These are phyloP conservation scores for Fusarium sp. DNA, from an alignment of 2,329 filamentous ascomycete species.

Conservation along the genomic window DNA sequence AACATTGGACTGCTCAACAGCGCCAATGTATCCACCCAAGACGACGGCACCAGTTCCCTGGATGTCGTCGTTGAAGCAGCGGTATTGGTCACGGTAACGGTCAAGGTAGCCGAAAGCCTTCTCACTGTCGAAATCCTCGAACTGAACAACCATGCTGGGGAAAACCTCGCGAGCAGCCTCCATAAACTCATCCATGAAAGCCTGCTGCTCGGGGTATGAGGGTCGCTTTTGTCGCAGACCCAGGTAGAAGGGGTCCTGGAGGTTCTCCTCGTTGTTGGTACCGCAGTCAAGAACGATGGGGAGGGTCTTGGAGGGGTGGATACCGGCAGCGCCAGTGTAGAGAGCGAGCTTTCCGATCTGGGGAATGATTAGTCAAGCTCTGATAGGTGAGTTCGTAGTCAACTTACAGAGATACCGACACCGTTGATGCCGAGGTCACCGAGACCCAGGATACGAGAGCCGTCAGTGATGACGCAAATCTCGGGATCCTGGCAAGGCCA, in stretches of 20 bases:
- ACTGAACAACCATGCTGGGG: constrained; percentile 81
- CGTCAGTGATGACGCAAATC: constrained; percentile 97
- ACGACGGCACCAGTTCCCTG: constrained; percentile 97
- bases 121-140: constrained; percentile 95
- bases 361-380: constrained; percentile 33
- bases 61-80: constrained; percentile 99
- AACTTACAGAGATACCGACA: constrained; percentile 90
- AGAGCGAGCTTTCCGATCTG: constrained; percentile 92
- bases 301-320: constrained; percentile 86
- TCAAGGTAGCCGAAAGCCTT: constrained; percentile 93
- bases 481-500: constrained; percentile 92
- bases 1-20: constrained; percentile 85
- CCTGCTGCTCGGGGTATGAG: constrained; percentile 79
- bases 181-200: constrained; percentile 99
- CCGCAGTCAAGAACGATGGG: constrained; percentile 76
- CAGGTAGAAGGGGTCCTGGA: constrained; percentile 83
- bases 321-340: constrained; percentile 95
- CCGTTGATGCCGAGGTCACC: constrained; percentile 97
- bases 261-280: constrained; percentile 73
- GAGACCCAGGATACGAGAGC: constrained; percentile 90
- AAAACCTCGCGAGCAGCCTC: constrained; percentile 81
- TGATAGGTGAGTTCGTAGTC: neutral
- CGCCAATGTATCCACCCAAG: constrained; percentile 80
- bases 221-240: constrained; percentile 88
- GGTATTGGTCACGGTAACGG: constrained; percentile 87